A percentile compares a stretch with the other conserved stretches of the same genome.
Evolutionary conservation across 2,329 filamentous ascomycete genomes (phyloP).

Genomic region (Purpureocillium lavendulum): DNA sequence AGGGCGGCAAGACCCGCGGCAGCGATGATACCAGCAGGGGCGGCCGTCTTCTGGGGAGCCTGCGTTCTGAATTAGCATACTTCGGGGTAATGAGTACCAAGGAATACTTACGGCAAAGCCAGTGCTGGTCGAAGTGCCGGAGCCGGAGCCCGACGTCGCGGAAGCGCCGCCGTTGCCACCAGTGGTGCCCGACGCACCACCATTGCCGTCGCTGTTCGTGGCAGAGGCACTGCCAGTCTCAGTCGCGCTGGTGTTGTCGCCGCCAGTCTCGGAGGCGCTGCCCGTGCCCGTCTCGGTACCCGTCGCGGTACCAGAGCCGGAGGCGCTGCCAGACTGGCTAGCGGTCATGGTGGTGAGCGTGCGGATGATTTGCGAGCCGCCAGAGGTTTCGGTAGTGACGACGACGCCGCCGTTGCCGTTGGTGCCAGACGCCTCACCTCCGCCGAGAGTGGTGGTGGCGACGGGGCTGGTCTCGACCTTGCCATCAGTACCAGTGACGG

Average conservation of each 20-base stretch:
- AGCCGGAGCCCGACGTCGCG: background rate
- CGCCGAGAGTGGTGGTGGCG: slow-evolving; percentile 23
- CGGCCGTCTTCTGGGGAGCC: slow-evolving; percentile 33
- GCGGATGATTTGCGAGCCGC: slow-evolving; percentile 12
- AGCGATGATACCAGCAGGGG: slow-evolving; percentile 36
- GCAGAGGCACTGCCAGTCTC: background rate
- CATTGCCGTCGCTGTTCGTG: background rate
- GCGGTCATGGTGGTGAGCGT: slow-evolving; percentile 18
- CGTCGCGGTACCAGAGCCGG: slow-evolving; percentile 7
- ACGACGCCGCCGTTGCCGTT: slow-evolving; percentile 9
- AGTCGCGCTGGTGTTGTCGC: background rate
- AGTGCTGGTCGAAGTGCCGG: background rate
- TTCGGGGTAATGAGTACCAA: no score
- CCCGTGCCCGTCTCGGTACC: slow-evolving; percentile 12
- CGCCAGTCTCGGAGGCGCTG: background rate
- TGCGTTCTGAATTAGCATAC: slow-evolving; percentile 6
- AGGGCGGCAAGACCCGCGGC: slow-evolving; percentile 40
- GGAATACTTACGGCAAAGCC: slow-evolving; percentile 20
- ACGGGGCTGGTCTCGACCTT: slow-evolving; percentile 25
- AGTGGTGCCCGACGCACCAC: background rate
- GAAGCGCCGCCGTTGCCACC: slow-evolving; percentile 2
- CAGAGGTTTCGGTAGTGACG: slow-evolving; percentile 14
- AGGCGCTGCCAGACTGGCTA: slow-evolving; percentile 8
- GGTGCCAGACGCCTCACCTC: slow-evolving; percentile 11
- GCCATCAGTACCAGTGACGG: slow-evolving; percentile 22